A percentile compares a stretch with the other conserved stretches of the same genome.
These are phyloP conservation scores for Vanrija sp. DNA, from an alignment of 1,284 basidiomycete species.

Conservation along the genomic window DNA sequence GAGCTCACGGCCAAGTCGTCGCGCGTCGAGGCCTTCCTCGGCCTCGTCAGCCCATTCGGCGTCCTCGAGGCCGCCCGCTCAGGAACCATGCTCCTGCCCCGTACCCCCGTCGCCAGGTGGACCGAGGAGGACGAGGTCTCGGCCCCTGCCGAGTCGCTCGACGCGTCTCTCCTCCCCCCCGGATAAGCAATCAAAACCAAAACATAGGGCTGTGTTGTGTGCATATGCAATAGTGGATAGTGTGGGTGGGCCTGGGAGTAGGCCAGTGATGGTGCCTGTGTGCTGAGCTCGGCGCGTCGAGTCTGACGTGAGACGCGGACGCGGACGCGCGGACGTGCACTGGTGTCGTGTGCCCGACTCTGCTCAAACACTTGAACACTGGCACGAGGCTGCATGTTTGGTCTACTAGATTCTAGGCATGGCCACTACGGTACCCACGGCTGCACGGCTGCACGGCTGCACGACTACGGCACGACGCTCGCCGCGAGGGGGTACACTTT, in stretches of 20 bases:
- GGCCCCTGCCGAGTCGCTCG: conserved; percentile 59
- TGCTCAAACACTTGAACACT: too few species aligned
- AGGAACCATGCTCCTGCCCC: conserved; percentile 95
- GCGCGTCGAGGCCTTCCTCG: conserved; percentile 89
- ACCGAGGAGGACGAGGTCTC: conserved; percentile 59
- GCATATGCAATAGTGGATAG: too few species aligned
- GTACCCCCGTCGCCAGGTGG: conserved; percentile 72
- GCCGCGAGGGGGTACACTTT: conserved; percentile 43
- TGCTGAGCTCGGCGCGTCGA: too few species aligned
- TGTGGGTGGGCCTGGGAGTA: too few species aligned
- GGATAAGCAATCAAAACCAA: conserved; percentile 56
- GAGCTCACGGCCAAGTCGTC: conserved; percentile 90
- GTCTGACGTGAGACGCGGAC: too few species aligned
- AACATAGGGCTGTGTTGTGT: background rate
- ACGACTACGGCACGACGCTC: background rate
- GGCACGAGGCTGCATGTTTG: too few species aligned
- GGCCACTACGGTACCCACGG: too few species aligned
- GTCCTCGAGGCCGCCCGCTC: conserved; percentile 89
- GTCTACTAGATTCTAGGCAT: too few species aligned
- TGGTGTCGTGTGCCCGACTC: too few species aligned
- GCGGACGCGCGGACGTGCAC: too few species aligned
- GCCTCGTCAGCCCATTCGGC: conserved; percentile 88
- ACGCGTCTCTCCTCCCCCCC: conserved; percentile 83
- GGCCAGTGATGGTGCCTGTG: too few species aligned
- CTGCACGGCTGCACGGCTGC: too few species aligned